Evolutionary conservation across 2,329 filamentous ascomycete genomes (phyloP).

Genomic region (Sporothrix schenckii): DNA sequence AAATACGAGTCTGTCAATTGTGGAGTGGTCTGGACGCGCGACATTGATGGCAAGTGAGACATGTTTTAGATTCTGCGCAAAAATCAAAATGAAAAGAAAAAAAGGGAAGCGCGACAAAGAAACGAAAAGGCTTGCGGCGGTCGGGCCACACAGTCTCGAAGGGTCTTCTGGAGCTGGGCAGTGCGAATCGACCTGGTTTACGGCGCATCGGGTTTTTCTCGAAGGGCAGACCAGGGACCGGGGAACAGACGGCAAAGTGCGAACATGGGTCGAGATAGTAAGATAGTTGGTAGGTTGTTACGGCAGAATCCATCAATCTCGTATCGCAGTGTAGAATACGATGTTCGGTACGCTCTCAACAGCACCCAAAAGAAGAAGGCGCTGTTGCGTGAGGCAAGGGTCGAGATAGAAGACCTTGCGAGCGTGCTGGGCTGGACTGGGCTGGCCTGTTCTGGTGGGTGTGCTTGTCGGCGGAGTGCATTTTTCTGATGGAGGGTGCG

Average conservation of each 20-base stretch:
- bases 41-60: not conserved
- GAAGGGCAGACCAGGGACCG: not conserved
- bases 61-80: not conserved
- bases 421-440: not conserved
- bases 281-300: not conserved
- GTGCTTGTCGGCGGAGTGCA: too few relatives aligned
- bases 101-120: not conserved
- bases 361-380: constrained; percentile 18
- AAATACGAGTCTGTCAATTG: not conserved
- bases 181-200: constrained; percentile 18
- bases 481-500: constrained; percentile 27
- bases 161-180: not conserved
- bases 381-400: not conserved
- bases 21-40: constrained; percentile 6
- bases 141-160: too few relatives aligned
- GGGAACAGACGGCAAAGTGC: too few relatives aligned
- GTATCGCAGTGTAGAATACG: constrained; percentile 6
- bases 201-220: not conserved
- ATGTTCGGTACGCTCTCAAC: not conserved
- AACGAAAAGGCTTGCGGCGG: not conserved
- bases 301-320: not conserved
- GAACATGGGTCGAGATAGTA: constrained; percentile 3
- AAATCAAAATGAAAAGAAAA: not conserved
- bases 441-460: not conserved
- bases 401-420: not conserved